A percentile compares a stretch with the other conserved stretches of the same genome.
These are phyloP conservation scores for Voacanga thouarsii DNA, from an alignment of 257 asterid species.

Conservation along the genomic window DNA sequence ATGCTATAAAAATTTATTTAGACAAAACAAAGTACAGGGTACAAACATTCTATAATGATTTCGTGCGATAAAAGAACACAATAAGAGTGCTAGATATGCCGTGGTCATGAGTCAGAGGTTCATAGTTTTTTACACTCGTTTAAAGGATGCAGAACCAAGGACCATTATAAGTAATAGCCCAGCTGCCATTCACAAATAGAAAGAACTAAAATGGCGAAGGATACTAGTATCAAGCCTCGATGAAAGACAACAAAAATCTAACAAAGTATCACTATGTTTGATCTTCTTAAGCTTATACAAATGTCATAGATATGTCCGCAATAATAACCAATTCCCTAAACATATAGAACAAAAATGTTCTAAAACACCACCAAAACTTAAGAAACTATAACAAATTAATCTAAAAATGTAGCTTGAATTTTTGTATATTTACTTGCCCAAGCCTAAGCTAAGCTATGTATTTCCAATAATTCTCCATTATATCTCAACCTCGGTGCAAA, in stretches of 20 bases:
- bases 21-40: no score
- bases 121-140: background rate
- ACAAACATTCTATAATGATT: no score
- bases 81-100: background rate
- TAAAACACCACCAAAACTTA: background rate
- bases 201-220: background rate
- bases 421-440: background rate
- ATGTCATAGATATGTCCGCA: background rate
- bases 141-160: background rate
- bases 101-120: background rate
- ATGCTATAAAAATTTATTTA: no score
- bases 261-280: background rate
- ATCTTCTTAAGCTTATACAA: background rate
- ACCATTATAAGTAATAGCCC: background rate
- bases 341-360: background rate
- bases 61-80: no score
- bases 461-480: background rate
- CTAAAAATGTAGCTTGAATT: background rate
- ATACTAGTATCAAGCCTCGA: background rate
- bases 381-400: background rate
- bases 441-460: background rate
- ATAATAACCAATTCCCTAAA: background rate
- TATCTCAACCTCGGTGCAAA: background rate
- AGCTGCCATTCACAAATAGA: background rate
- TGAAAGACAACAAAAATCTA: background rate